Percentiles rank a stretch among this genome's conserved stretches.
These are phyloP conservation scores for Penicillium nucicola DNA, from an alignment of 495 filamentous ascomycete genomes.

Conservation along the genomic window DNA sequence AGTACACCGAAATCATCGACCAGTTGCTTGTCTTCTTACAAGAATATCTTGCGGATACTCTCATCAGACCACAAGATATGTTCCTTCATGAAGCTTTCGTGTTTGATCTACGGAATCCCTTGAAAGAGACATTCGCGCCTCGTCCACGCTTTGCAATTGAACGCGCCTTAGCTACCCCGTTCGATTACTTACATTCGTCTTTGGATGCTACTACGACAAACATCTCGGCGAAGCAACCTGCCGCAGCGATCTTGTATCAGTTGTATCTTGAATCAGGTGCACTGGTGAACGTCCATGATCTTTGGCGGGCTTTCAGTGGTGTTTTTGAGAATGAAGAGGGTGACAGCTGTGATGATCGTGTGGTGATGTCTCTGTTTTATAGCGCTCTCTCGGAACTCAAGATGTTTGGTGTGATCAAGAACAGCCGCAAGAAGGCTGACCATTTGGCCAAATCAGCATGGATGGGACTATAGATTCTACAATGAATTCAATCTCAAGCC, in stretches of 20 bases:
- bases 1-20: slow-evolving; percentile 74
- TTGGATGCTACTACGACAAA: slow-evolving; percentile 26
- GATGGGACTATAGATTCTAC: slow-evolving; percentile 54
- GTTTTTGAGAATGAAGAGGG: slow-evolving; percentile 65
- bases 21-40: slow-evolving; percentile 54
- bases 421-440: slow-evolving; percentile 85
- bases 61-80: slow-evolving; percentile 59
- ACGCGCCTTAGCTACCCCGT: slow-evolving; percentile 72
- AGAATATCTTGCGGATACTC: slow-evolving; percentile 47
- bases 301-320: slow-evolving; percentile 84
- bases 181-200: slow-evolving; percentile 81
- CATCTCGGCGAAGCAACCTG: slow-evolving; percentile 63
- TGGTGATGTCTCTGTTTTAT: slow-evolving; percentile 73
- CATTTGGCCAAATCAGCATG: slow-evolving; percentile 80
- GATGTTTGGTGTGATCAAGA: slow-evolving; percentile 81
- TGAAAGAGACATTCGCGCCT: slow-evolving; percentile 80
- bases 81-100: slow-evolving; percentile 80
- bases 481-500: slow-evolving; percentile 2
- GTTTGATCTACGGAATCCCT: slow-evolving; percentile 75
- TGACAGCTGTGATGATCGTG: slow-evolving; percentile 44
- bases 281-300: slow-evolving; percentile 81
- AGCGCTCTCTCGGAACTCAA: slow-evolving; percentile 77
- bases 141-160: slow-evolving; percentile 75
- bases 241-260: slow-evolving; percentile 82
- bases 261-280: slow-evolving; percentile 86